Percentiles rank a stretch among this genome's conserved stretches.
These are phyloP conservation scores for Botrytis hyacinthi DNA, from an alignment of 2,329 filamentous ascomycete genomes.

Conservation along the genomic window DNA sequence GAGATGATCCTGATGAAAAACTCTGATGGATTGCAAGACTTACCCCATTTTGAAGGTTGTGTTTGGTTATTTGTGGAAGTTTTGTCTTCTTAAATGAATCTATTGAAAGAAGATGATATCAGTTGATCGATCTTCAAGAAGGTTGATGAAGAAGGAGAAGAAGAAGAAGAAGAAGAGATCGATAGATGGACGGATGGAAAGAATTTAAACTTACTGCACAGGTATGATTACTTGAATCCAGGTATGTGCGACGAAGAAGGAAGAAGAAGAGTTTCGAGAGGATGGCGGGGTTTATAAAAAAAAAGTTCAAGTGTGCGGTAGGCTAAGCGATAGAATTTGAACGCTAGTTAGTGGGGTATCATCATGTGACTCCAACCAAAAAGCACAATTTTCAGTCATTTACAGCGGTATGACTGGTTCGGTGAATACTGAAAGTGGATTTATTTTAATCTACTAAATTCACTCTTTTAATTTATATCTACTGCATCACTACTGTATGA, in stretches of 20 bases:
- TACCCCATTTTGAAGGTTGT: slow-evolving; percentile 40
- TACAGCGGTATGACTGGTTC: slow-evolving; percentile 4
- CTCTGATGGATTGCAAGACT: slow-evolving; percentile 27
- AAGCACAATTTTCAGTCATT: background rate
- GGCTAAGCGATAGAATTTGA: slow-evolving; percentile 19
- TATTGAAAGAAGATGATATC: slow-evolving; percentile 28
- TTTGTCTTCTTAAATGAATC: slow-evolving; percentile 32
- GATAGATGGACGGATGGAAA: slow-evolving; percentile 1
- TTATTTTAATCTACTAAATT: background rate
- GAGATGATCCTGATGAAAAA: slow-evolving; percentile 19
- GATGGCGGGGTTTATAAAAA: slow-evolving; percentile 21
- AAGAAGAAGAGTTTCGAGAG: slow-evolving; percentile 16
- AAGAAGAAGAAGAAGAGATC: background rate
- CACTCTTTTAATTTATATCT: background rate
- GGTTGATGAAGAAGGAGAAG: background rate
- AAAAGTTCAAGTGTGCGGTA: slow-evolving; percentile 9
- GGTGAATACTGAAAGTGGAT: background rate
- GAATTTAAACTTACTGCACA: slow-evolving; percentile 33
- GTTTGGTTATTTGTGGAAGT: slow-evolving; percentile 32
- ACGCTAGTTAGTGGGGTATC: slow-evolving; percentile 12
- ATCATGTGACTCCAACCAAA: background rate
- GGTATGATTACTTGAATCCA: slow-evolving; percentile 38
- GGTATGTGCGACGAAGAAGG: slow-evolving; percentile 35
- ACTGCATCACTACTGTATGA: background rate
- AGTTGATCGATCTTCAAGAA: slow-evolving; percentile 18